These are phyloP conservation scores for Candida koratica DNA, from an alignment of 805 yeast species.

Conservation along the genomic window DNA sequence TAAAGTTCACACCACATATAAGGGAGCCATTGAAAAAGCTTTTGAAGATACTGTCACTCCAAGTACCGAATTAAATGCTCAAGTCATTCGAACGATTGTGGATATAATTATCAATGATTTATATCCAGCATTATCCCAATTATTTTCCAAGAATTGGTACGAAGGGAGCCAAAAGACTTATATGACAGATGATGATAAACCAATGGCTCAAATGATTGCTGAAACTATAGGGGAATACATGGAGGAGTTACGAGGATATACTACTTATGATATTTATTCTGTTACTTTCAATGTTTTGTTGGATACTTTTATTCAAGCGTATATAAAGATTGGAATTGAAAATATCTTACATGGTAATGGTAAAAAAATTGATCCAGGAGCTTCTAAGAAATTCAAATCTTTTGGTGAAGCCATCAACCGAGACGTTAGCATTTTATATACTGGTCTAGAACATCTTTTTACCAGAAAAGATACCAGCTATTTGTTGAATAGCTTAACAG, in stretches of 20 bases:
- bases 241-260: constrained; percentile 53
- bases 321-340: constrained; percentile 38
- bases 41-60: constrained; percentile 48
- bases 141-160: constrained; percentile 73
- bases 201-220: constrained; percentile 55
- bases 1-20: constrained; percentile 48
- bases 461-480: constrained; percentile 39
- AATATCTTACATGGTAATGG: constrained; percentile 41
- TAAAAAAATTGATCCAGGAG: constrained; percentile 37
- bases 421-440: constrained; percentile 36
- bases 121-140: constrained; percentile 52
- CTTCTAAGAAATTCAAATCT: constrained; percentile 33
- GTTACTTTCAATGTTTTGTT: constrained; percentile 36
- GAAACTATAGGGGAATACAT: constrained; percentile 76
- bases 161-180: constrained; percentile 38
- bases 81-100: constrained; percentile 64
- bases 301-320: constrained; percentile 36
- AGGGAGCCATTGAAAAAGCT: constrained; percentile 30
- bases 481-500: constrained; percentile 36
- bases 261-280: constrained; percentile 40
- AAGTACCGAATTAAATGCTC: constrained; percentile 76
- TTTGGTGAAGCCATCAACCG: constrained; percentile 37
- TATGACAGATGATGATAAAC: constrained; percentile 29
- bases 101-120: constrained; percentile 72
- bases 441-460: constrained; percentile 33